Evolutionary conservation across 495 filamentous ascomycete species (phyloP).

Genomic region (Neurospora intermedia): DNA sequence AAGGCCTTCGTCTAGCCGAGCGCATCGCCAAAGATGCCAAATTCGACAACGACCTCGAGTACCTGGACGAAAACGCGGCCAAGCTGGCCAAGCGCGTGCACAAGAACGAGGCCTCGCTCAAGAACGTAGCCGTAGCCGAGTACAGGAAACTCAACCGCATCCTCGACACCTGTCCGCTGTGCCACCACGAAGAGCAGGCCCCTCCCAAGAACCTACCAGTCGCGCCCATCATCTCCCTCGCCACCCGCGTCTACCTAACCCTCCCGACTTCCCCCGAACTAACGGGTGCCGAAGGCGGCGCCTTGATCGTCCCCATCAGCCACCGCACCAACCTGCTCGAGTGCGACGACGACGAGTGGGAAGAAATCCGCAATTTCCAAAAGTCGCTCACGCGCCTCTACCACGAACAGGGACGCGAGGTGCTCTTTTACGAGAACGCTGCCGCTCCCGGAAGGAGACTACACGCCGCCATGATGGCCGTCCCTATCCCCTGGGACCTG

Average conservation of each 20-base stretch:
- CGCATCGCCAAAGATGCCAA: constrained; percentile 86
- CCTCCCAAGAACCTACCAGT: constrained; percentile 52
- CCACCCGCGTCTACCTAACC: constrained; percentile 77
- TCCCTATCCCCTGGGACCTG: constrained; percentile 78
- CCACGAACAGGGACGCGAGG: constrained; percentile 77
- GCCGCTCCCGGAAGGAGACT: constrained; percentile 64
- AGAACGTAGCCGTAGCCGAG: constrained; percentile 76
- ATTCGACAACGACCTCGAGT: constrained; percentile 89
- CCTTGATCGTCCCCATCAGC: constrained; percentile 80
- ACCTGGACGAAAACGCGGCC: constrained; percentile 91
- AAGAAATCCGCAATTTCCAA: constrained; percentile 99
- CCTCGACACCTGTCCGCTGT: constrained; percentile 81
- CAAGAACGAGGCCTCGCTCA: constrained; percentile 79
- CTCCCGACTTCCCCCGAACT: constrained; percentile 86
- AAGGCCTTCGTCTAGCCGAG: constrained; percentile 74
- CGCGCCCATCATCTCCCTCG: constrained; percentile 83
- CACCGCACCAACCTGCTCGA: constrained; percentile 86
- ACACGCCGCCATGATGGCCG: constrained; percentile 77
- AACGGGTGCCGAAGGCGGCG: constrained; percentile 54
- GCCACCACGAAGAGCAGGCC: constrained; percentile 80
- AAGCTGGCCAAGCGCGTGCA: constrained; percentile 86
- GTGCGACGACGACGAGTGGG: constrained; percentile 99
- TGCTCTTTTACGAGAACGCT: constrained; percentile 97
- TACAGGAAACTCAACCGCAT: constrained; percentile 85
- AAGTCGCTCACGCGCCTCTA: constrained; percentile 90